A percentile compares a stretch with the other conserved stretches of the same genome.
Evolutionary conservation across 345 rosid species (phyloP).

Genomic region (Linum trigynum): DNA sequence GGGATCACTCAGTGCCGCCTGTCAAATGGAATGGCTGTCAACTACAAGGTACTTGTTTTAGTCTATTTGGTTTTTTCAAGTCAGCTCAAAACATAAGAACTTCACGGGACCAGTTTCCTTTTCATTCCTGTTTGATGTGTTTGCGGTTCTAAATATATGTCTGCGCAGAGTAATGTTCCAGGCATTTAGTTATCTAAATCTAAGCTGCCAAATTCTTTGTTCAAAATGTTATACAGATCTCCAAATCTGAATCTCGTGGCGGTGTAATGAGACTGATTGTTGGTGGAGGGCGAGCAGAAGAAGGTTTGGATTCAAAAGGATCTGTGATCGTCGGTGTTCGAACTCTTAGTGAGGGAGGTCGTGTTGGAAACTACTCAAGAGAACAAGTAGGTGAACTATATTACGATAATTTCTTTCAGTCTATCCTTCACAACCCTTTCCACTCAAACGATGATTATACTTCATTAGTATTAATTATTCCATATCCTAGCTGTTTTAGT

Average conservation of each 20-base stretch:
- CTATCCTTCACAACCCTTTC: background rate
- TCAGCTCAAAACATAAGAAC: background rate
- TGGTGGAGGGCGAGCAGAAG: constrained; percentile 98
- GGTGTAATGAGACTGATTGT: constrained; percentile 99
- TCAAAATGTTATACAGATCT: constrained; percentile 37
- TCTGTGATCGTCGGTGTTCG: constrained; percentile 96
- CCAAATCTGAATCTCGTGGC: constrained; percentile 66
- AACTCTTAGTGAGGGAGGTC: constrained; percentile 98
- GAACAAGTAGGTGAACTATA: constrained; percentile 59
- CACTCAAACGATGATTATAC: too few species aligned
- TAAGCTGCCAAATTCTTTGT: background rate
- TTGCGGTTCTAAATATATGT: constrained; percentile 6
- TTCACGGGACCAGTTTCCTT: background rate
- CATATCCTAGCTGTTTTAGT: background rate
- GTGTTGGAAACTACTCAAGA: constrained; percentile 95
- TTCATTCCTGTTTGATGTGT: background rate
- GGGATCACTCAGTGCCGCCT: constrained; percentile 78
- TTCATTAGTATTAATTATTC: too few species aligned
- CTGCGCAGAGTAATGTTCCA: background rate
- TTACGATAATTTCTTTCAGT: background rate
- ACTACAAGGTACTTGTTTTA: constrained; percentile 54
- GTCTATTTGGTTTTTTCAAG: background rate
- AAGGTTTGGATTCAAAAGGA: constrained; percentile 75
- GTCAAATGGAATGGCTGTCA: constrained; percentile 90
- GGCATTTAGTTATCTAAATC: background rate